phyloP scores from a whole-genome alignment of 306 rosid genomes.

The Alnus rubra region DNA sequence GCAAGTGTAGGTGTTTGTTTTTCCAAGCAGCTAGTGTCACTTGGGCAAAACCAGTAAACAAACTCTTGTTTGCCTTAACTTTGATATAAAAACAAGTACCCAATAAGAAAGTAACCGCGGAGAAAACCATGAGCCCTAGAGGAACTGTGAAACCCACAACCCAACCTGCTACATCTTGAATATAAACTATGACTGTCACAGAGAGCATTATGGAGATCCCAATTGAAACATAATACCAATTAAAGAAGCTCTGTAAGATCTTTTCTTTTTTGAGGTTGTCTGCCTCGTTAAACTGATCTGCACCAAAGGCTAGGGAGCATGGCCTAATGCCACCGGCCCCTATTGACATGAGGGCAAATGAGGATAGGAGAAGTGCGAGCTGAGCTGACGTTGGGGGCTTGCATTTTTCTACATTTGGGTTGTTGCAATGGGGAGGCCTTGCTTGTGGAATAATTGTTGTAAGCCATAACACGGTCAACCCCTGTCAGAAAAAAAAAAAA shows the following conservation, averaged over 20 bases:
- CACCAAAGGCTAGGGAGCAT: slow-evolving; percentile 73
- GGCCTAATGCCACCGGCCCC: slow-evolving; percentile 87
- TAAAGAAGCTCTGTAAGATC: slow-evolving; percentile 60
- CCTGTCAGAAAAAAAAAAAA: slow-evolving; percentile 31
- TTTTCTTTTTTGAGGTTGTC: slow-evolving; percentile 47
- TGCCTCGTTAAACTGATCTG: slow-evolving; percentile 60
- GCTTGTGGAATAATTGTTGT: slow-evolving; percentile 62
- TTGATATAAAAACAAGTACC: slow-evolving; percentile 57
- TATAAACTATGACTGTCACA: slow-evolving; percentile 54
- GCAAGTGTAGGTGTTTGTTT: slow-evolving; percentile 49
- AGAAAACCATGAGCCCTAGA: slow-evolving; percentile 62
- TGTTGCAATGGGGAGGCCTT: slow-evolving; percentile 59
- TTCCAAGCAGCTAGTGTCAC: slow-evolving; percentile 63
- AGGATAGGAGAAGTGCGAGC: slow-evolving; percentile 42
- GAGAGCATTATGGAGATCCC: slow-evolving; percentile 58
- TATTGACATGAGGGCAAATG: slow-evolving; percentile 61
- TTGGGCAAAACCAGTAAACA: slow-evolving; percentile 53
- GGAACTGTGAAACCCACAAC: slow-evolving; percentile 67
- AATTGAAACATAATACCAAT: slow-evolving; percentile 79
- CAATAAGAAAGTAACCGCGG: slow-evolving; percentile 53
- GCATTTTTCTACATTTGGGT: slow-evolving; percentile 30
- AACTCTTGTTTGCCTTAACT: slow-evolving; percentile 49
- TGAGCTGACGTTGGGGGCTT: slow-evolving; percentile 36
- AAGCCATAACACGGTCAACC: slow-evolving; percentile 55
- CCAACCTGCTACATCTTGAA: slow-evolving; percentile 67